Evolutionary conservation across 2,329 filamentous ascomycete genomes (phyloP), one percentile per base, ranked within the genome.

Genomic region (Leptographium galeiforme): DNA sequence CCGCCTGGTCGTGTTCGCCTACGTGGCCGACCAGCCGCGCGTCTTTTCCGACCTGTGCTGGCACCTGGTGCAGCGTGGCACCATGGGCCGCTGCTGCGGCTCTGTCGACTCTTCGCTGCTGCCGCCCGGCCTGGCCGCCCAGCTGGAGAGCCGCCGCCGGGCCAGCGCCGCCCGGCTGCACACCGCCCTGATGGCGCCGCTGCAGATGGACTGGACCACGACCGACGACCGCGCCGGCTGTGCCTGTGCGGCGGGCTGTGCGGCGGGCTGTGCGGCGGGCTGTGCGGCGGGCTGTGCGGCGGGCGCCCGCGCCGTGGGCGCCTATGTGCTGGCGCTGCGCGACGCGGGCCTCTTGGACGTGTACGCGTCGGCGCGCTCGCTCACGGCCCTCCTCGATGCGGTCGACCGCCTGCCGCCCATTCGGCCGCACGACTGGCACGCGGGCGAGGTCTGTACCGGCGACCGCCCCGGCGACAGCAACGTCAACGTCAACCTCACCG

Each of bases 1-100:
- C 48, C 51, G 50, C n/a, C 49, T 58, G 44, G 41, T 60, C 8
- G 50, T 60, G 32, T 57, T 60, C 43, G 53, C 58, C 33, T 60
- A 56, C 48, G 58, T 56, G 11, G 48, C 56, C 10, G 57, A 57
- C 46, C 54, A 57, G n/a, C 55, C 58, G 1, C 33, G 16, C 11
- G 25, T 45, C 19, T 60, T 58, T 44, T 30, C 53, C n/a, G 45
- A 55, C 18, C 34, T 60, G 8, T 53, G 54, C 53, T 58, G 58
- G 57, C 32, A 54, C 1, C 36, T 60, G 5, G 48, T 50, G 32
- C 36, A 54, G 18, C 47, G 52, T 32, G 16, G 13, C 6, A 44
- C 45, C 1, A 49, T 44, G 6, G 34, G 34, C 34, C 4, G 34
- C 33, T 11, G 33, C 34, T 36, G 34, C 34, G 16, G 12, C 2